Evolutionary conservation across 164 flowering plant species (phyloP).

Genomic region (Kalanchoe fedtschenkoi): DNA sequence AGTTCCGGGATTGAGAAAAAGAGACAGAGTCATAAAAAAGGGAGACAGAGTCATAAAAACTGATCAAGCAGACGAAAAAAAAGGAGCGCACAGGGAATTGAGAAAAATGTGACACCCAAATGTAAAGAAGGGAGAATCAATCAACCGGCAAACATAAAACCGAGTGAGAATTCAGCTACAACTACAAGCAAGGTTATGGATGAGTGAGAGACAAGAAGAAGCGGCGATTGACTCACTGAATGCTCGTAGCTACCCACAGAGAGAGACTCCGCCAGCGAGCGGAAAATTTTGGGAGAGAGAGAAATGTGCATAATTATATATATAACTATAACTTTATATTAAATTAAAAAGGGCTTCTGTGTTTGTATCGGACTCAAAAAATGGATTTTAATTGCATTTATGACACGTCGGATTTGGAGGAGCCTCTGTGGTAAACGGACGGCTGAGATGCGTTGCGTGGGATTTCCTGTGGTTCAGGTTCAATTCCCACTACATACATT

Average conservation of each 20-base stretch:
- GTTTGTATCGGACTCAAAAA: background rate
- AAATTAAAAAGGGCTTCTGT: background rate
- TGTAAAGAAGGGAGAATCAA: background rate
- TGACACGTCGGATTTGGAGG: background rate
- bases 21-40: background rate
- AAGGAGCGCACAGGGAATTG: background rate
- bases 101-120: background rate
- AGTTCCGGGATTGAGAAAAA: background rate
- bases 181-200: too few species aligned
- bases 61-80: background rate
- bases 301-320: background rate
- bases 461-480: too few species aligned
- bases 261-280: background rate
- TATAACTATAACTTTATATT: background rate
- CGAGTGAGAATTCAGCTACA: background rate
- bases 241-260: background rate
- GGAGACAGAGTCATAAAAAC: background rate
- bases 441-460: too few species aligned
- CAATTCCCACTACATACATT: too few species aligned
- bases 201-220: too few species aligned
- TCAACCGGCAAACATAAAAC: background rate
- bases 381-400: background rate
- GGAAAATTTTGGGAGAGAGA: background rate
- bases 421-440: too few species aligned
- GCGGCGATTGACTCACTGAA: constrained; percentile 3